Conservation (phyloP, 441 rosid species). For the Corymbia calophylla region DNA sequence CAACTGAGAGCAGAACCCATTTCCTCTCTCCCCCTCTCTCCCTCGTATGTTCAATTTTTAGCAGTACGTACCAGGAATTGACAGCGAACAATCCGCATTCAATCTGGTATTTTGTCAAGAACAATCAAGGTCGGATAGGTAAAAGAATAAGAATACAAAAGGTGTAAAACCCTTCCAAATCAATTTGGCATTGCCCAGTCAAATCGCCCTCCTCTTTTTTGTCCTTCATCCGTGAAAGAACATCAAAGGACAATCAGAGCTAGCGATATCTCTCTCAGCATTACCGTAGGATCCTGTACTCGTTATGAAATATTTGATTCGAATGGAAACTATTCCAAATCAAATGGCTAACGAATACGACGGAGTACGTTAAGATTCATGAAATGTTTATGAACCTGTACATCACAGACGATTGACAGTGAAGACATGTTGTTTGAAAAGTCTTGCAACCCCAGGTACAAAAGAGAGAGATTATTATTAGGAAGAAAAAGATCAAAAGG, state of each 20-base stretch:
- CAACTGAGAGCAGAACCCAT: background rate
- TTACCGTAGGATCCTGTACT: background rate
- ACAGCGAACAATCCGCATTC: background rate
- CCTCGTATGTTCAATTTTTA: background rate
- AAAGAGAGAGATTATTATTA: background rate
- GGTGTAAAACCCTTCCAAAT: background rate
- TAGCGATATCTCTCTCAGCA: background rate
- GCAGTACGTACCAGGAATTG: background rate
- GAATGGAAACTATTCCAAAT: background rate
- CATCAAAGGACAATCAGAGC: rapidly evolving
- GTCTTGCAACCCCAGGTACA: background rate
- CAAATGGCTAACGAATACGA: background rate
- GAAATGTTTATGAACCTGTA: background rate
- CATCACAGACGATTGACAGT: background rate
- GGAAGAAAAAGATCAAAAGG: background rate
- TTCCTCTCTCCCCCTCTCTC: background rate
- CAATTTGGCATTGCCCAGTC: background rate
- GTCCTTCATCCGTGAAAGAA: background rate
- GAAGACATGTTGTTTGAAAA: background rate
- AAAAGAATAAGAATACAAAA: background rate
- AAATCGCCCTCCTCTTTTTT: background rate
- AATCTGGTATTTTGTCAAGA: background rate
- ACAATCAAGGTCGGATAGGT: background rate
- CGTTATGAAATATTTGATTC: background rate
- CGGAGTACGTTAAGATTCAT: background rate